Conservation (phyloP, 1,139 yeast genomes). For the Yamadazyma mexicana region DNA sequence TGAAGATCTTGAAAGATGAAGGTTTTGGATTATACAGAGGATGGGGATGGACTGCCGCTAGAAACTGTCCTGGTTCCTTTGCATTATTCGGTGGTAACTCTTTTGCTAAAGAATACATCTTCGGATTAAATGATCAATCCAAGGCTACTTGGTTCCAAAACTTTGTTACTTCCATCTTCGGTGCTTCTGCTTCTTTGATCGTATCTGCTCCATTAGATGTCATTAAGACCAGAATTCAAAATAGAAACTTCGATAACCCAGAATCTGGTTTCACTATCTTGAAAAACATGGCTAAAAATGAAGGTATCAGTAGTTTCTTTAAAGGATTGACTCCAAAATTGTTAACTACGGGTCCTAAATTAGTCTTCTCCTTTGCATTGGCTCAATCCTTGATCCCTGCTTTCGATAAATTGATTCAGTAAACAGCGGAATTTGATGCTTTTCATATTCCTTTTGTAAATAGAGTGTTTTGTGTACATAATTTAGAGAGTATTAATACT, state of each 20-base stretch:
- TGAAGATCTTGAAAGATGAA: conserved; percentile 83
- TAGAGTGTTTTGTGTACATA: conserved; percentile 7
- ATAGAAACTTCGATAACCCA: conserved; percentile 92
- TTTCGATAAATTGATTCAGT: conserved; percentile 66
- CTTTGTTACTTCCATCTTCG: conserved; percentile 93
- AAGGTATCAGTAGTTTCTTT: conserved; percentile 88
- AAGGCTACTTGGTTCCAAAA: conserved; percentile 94
- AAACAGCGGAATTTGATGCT: conserved; percentile 9
- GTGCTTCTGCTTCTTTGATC: conserved; percentile 95
- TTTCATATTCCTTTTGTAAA: conserved; percentile 9
- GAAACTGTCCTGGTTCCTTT: conserved; percentile 98
- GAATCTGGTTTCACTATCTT: conserved; percentile 91
- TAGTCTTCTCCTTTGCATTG: conserved; percentile 93
- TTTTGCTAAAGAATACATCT: conserved; percentile 93
- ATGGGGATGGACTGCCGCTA: conserved; percentile 99
- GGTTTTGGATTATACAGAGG: conserved; percentile 95
- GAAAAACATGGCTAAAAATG: conserved; percentile 89
- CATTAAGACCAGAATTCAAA: conserved; percentile 97
- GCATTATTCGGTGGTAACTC: conserved; percentile 98
- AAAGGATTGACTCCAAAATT: conserved; percentile 96
- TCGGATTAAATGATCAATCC: conserved; percentile 82
- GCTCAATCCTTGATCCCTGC: conserved; percentile 97
- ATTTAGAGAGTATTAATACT: background rate
- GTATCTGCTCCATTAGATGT: conserved; percentile 98
- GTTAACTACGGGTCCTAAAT: conserved; percentile 96